Base-by-base conservation (phyloP, 208 protist genomes). In the Trypanosoma conorhini region DNA sequence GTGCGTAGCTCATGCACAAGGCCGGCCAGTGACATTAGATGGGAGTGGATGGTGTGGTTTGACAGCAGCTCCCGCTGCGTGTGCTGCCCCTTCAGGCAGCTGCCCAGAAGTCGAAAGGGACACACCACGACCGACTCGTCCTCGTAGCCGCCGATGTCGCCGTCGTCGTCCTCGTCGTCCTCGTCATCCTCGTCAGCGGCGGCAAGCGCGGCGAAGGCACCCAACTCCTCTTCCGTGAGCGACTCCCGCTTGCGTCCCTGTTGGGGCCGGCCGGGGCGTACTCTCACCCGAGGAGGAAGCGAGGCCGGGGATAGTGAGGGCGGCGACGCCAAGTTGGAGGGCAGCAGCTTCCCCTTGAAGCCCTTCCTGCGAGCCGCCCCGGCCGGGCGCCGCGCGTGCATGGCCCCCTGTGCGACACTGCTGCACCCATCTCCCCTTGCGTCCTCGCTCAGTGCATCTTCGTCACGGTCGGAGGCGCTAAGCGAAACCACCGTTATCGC, bases 31-130 rank as follows among this genome's bases (percentile, higher is more conserved):
- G 63, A 70, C 72, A 77, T 71, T 17, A 77, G 40, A 22, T 77
- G 72, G 5, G 61, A 64, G 30, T 71, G 55, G 61, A 71, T 68
- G 4, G 64, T 71, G 30, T 62, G 38, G 33, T 65, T 77, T 12
- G 61, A 70, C 8, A 77, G 24, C 17, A 88, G n/a, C 15, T 82
- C 83, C 10, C 52, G 38, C 9, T 62, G 42, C 10, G 72, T 77
- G 77, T 85, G 83, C 5, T 67, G 70, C 13, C 83, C 83, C 21
- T 77, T 60, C 12, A 76, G 33, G 66, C 83, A 88, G 54, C 74
- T 75, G 24, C 66, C 68, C 22, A 81, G 42, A 1, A 79, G 56
- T 2, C 65, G 73, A 50, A 88, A 76, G 0, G 79, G 83, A 31
- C 79, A 83, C 31, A 77, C 70, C 4, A 84, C 38, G 33, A 82